A percentile compares a stretch with the other conserved stretches of the same genome.
phyloP scores from a whole-genome alignment of 371 early-diverging fungal species.

The Mucor sp. region DNA sequence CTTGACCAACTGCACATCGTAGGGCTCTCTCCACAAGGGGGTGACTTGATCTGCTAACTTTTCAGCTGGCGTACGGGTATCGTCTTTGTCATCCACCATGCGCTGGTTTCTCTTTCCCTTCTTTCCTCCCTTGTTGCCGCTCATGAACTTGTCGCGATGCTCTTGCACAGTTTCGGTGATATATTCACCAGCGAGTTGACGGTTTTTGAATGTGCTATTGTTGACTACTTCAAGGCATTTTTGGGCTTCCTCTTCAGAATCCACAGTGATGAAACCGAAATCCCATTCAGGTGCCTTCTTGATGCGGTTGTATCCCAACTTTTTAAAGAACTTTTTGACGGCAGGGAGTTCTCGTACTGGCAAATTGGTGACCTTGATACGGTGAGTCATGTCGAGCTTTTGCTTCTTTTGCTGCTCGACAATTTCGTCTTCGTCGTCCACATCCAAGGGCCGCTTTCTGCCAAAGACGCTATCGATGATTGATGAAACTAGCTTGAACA shows the following conservation, averaged over 20 bases:
- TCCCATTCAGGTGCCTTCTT: conserved; percentile 55
- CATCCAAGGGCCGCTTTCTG: conserved; percentile 23
- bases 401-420: conserved; percentile 19
- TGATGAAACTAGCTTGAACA: conserved; percentile 25
- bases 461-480: conserved; percentile 21
- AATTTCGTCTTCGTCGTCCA: conserved; percentile 1
- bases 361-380: conserved; percentile 41
- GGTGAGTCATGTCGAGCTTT: conserved; percentile 22
- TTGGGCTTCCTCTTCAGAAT: conserved; percentile 46
- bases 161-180: conserved; percentile 21
- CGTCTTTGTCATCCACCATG: conserved; percentile 25
- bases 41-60: conserved; percentile 75
- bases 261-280: conserved; percentile 44
- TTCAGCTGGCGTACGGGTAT: conserved; percentile 60
- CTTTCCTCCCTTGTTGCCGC: conserved; percentile 17
- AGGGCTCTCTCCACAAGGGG: conserved; percentile 57
- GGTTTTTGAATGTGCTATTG: conserved; percentile 38
- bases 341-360: conserved; percentile 28
- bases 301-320: conserved; percentile 27
- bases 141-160: conserved; percentile 31
- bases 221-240: conserved; percentile 40
- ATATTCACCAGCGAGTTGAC: conserved; percentile 34
- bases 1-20: conserved; percentile 42
- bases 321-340: conserved; percentile 31
- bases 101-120: conserved; percentile 15